Evolutionary conservation across 2,329 filamentous ascomycete genomes (phyloP).

Genomic region (Colletotrichum sansevieriae): DNA sequence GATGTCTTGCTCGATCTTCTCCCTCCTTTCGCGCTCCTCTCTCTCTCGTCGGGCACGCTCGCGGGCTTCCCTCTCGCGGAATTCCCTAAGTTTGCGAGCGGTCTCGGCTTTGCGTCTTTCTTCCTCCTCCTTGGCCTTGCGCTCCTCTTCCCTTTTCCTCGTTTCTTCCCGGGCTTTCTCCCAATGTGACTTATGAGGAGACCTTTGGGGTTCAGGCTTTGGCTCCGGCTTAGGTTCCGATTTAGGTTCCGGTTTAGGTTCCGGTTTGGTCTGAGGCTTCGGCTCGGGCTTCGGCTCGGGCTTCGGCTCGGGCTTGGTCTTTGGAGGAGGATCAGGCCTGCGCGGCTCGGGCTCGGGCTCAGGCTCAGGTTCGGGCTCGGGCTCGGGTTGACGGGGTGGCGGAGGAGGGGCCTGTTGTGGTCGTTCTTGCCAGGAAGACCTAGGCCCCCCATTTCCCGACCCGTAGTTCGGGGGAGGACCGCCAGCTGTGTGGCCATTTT

Average conservation of each 20-base stretch:
- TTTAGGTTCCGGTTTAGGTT: constrained; percentile 32
- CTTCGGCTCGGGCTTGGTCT: constrained; percentile 41
- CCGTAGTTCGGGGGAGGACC: constrained; percentile 43
- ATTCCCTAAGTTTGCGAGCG: constrained; percentile 64
- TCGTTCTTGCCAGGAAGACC: constrained; percentile 55
- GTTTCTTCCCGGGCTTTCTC: constrained; percentile 69
- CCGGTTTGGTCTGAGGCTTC: constrained; percentile 32
- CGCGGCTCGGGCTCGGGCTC: constrained; percentile 44
- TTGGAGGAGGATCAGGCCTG: constrained; percentile 45
- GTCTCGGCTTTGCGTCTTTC: constrained; percentile 70
- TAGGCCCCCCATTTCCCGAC: constrained; percentile 50
- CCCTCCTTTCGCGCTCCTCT: constrained; percentile 52
- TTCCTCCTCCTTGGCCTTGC: constrained; percentile 71
- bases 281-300: constrained; percentile 38
- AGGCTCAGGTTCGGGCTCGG: constrained; percentile 41
- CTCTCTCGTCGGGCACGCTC: constrained; percentile 58
- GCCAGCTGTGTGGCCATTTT: constrained; percentile 42
- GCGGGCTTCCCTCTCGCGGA: constrained; percentile 68
- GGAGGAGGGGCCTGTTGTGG: constrained; percentile 40
- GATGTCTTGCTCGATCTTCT: constrained; percentile 53
- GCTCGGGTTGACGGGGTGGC: constrained; percentile 43
- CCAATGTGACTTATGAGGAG: constrained; percentile 44
- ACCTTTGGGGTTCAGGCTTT: constrained; percentile 39
- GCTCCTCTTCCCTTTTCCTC: constrained; percentile 72
- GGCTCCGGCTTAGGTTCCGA: constrained; percentile 28